phyloP scores from a whole-genome alignment of 1,284 basidiomycete genomes.

The Ustilago crameri region DNA sequence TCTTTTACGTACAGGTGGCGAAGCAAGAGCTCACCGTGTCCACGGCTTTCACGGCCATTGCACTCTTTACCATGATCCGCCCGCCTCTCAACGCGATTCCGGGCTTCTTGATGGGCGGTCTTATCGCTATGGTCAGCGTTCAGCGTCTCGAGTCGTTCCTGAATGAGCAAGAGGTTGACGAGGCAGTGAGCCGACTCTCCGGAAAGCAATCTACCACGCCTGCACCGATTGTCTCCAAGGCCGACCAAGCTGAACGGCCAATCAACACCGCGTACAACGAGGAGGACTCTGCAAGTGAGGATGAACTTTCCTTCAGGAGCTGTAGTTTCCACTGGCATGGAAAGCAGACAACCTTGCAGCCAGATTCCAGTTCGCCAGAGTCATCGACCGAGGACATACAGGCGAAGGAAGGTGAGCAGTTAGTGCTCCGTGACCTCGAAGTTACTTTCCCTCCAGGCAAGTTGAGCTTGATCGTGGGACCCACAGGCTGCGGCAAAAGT shows the following conservation, averaged over 20 bases:
- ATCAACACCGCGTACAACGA: slow-evolving; percentile 75
- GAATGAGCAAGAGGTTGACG: slow-evolving; percentile 79
- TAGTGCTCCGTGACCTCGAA: slow-evolving; percentile 42
- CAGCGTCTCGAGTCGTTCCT: slow-evolving; percentile 84
- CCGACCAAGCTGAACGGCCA: slow-evolving; percentile 38
- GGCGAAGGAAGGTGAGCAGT: not conserved
- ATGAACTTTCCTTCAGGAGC: slow-evolving; percentile 19
- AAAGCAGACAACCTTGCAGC: slow-evolving; percentile 9
- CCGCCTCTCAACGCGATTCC: slow-evolving; percentile 69
- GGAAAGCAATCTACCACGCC: not conserved
- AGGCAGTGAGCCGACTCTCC: slow-evolving; percentile 32
- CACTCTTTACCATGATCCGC: slow-evolving; percentile 52
- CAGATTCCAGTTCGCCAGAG: not conserved
- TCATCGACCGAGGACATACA: not conserved
- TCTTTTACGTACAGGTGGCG: slow-evolving; percentile 56
- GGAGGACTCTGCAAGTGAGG: slow-evolving; percentile 63
- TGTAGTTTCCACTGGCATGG: slow-evolving; percentile 27
- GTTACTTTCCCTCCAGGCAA: slow-evolving; percentile 44
- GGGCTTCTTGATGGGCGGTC: slow-evolving; percentile 65
- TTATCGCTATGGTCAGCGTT: slow-evolving; percentile 75
- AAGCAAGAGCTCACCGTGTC: slow-evolving; percentile 52
- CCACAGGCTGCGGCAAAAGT: slow-evolving; percentile 61
- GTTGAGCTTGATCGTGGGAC: slow-evolving; percentile 56
- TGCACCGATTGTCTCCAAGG: slow-evolving; percentile 71
- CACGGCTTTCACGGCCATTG: slow-evolving; percentile 57